Percentiles rank a stretch among this genome's conserved stretches.
Evolutionary conservation across 306 rosid species (phyloP).

Genomic region (Casuarina cunninghamiana): DNA sequence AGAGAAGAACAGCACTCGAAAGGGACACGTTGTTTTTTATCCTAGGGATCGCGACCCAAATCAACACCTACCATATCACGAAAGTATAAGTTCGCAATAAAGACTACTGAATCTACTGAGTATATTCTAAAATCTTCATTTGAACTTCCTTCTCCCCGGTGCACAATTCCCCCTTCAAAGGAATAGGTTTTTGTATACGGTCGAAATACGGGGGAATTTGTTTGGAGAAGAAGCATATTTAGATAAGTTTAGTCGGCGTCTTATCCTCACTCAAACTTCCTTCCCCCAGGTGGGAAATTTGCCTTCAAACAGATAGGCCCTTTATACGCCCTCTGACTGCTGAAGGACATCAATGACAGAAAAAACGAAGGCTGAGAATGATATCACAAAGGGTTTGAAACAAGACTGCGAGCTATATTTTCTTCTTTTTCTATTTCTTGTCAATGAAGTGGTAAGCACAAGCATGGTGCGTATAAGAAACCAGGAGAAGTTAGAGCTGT

Average conservation of each 20-base stretch:
- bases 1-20: slow-evolving; percentile 42
- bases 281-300: background rate
- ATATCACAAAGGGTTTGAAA: no score
- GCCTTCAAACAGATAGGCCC: background rate
- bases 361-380: background rate
- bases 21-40: slow-evolving; percentile 45
- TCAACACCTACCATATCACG: slow-evolving; percentile 39
- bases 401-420: no score
- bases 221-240: background rate
- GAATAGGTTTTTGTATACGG: no score
- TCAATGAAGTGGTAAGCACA: background rate
- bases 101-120: background rate
- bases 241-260: background rate
- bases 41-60: slow-evolving; percentile 58
- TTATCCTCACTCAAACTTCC: background rate
- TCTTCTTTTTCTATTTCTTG: background rate
- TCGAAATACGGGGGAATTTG: no score
- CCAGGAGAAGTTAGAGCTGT: background rate
- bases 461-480: background rate
- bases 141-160: no score
- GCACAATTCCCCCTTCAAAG: no score
- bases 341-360: background rate
- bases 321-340: background rate
- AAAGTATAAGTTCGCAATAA: slow-evolving; percentile 7
- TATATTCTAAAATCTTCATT: background rate